These are phyloP conservation scores for Curvularia hawaiiensis DNA, from an alignment of 2,329 filamentous ascomycete genomes.

Conservation along the genomic window DNA sequence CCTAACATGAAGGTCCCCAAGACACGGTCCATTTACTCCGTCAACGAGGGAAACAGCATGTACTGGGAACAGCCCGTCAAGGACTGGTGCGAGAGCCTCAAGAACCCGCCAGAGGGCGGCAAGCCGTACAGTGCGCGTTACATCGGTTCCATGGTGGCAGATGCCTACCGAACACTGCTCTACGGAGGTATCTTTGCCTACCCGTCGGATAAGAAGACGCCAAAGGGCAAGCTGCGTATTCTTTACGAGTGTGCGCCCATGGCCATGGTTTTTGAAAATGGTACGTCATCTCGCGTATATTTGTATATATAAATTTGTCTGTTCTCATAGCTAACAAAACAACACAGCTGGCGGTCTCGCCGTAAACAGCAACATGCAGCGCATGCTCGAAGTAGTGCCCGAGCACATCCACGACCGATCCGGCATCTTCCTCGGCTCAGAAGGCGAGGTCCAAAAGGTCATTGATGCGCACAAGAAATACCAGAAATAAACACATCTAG, in stretches of 20 bases:
- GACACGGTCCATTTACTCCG: conserved; percentile 87
- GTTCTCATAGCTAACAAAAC: conserved; percentile 18
- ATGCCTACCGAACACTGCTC: conserved; percentile 92
- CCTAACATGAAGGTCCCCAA: conserved; percentile 89
- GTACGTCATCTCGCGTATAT: conserved; percentile 57
- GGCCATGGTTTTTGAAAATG: conserved; percentile 99
- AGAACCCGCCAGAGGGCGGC: conserved; percentile 72
- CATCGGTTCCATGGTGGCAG: conserved; percentile 97
- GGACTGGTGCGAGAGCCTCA: conserved; percentile 87
- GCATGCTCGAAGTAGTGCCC: conserved; percentile 87
- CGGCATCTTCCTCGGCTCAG: conserved; percentile 95
- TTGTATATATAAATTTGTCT: neutral
- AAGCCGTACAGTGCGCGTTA: conserved; percentile 96
- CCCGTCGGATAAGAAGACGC: conserved; percentile 95
- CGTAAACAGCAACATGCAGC: conserved; percentile 85
- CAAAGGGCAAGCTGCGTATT: conserved; percentile 97
- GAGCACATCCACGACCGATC: conserved; percentile 94
- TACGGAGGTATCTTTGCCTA: conserved; percentile 99
- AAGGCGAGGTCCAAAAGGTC: conserved; percentile 94
- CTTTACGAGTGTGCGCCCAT: conserved; percentile 98
- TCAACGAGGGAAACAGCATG: conserved; percentile 97
- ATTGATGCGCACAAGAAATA: conserved; percentile 76
- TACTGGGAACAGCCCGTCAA: conserved; percentile 94
- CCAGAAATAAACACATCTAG: conserved; percentile 30
- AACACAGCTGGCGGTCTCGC: conserved; percentile 83